A percentile compares a stretch with the other conserved stretches of the same genome.
These are phyloP conservation scores for Aspergillus fischeri DNA, from an alignment of 2,329 filamentous ascomycete genomes.

Conservation along the genomic window DNA sequence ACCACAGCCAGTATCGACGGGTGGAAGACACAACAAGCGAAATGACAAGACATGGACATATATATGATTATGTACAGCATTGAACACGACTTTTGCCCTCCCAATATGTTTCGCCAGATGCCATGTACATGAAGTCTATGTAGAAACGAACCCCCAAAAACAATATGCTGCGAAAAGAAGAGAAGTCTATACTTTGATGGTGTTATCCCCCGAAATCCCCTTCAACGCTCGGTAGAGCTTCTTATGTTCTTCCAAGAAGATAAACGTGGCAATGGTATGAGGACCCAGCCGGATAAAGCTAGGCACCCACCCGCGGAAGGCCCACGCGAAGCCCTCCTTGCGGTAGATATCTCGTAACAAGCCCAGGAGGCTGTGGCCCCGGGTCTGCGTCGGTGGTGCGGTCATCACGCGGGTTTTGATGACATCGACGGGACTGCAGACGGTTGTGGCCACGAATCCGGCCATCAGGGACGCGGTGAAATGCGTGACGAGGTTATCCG, in stretches of 20 bases:
- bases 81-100: slow-evolving; percentile 6
- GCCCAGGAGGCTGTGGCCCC: slow-evolving; percentile 42
- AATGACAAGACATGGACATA: background rate
- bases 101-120: slow-evolving; percentile 12
- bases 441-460: slow-evolving; percentile 63
- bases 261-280: slow-evolving; percentile 62
- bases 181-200: slow-evolving; percentile 44
- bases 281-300: slow-evolving; percentile 64
- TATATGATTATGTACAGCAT: slow-evolving; percentile 4
- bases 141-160: slow-evolving; percentile 3
- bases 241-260: slow-evolving; percentile 66
- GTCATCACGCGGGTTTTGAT: slow-evolving; percentile 65
- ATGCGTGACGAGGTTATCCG: slow-evolving; percentile 57
- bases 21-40: background rate
- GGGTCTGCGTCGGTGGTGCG: slow-evolving; percentile 41
- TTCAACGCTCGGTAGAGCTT: slow-evolving; percentile 53
- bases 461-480: slow-evolving; percentile 59
- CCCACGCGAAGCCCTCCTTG: slow-evolving; percentile 59
- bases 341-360: slow-evolving; percentile 52
- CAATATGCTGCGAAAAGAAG: background rate
- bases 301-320: slow-evolving; percentile 64
- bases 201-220: slow-evolving; percentile 38
- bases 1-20: background rate
- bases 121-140: slow-evolving; percentile 12
- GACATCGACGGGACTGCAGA: slow-evolving; percentile 64